Conservation (phyloP, 768 basidiomycete species). For the Leccinum boreale region DNA sequence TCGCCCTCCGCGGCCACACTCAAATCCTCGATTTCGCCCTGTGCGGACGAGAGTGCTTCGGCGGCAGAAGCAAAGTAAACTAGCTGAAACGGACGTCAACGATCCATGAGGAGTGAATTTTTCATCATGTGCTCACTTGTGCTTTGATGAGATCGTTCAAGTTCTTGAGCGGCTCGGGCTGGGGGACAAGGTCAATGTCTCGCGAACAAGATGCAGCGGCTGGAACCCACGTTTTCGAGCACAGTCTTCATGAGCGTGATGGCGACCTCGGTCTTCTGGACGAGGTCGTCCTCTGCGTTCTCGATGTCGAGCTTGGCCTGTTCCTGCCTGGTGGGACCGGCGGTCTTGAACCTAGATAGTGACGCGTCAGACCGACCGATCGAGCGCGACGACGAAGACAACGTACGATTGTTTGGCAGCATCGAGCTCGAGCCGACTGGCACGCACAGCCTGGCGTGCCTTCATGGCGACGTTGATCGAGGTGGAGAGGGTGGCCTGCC, state of each 20-base stretch:
- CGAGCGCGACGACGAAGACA: background rate
- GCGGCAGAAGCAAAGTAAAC: conserved; percentile 73
- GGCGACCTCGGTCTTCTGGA: conserved; percentile 96
- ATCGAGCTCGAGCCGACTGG: conserved; percentile 84
- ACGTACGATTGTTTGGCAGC: conserved; percentile 83
- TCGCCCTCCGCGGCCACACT: conserved; percentile 92
- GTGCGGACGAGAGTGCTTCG: conserved; percentile 75
- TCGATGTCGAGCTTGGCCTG: conserved; percentile 90
- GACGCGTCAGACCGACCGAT: background rate
- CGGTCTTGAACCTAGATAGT: conserved; percentile 67
- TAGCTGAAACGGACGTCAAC: conserved; percentile 41
- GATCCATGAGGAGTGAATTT: background rate
- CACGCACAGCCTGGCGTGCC: conserved; percentile 78
- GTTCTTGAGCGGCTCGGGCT: conserved; percentile 97
- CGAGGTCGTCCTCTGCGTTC: conserved; percentile 93
- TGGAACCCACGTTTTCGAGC: conserved; percentile 82
- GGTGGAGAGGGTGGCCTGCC: conserved; percentile 84
- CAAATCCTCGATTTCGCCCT: conserved; percentile 92
- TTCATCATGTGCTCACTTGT: conserved; percentile 46
- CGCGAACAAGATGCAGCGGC: background rate
- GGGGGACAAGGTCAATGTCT: background rate
- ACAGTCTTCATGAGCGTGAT: conserved; percentile 98
- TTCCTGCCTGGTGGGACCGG: conserved; percentile 75
- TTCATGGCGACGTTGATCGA: conserved; percentile 90
- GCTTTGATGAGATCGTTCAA: conserved; percentile 90